Base-by-base conservation (phyloP, 2,329 filamentous ascomycete species). In the Apiospora hydei region DNA sequence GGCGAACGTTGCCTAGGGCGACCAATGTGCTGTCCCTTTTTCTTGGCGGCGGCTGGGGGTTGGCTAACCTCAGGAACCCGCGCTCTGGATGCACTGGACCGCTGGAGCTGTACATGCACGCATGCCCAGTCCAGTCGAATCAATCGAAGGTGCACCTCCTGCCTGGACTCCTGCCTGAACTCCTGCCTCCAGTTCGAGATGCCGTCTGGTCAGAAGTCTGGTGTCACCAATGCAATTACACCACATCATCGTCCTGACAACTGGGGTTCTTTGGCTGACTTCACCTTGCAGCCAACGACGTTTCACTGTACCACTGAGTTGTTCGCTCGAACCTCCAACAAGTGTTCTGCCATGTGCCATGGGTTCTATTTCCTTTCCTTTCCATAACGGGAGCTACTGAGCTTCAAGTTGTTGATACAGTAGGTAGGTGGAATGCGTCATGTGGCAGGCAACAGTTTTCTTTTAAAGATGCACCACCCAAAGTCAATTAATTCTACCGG, bases 401-500 rank as follows among this genome's bases (percentile, higher is more conserved):
- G n/a, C 49, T 57, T 34, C 0, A 57, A 18, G 14, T 30, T 61
- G 11, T 38, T 21, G 53, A 30, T 30, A 30, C n/a, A 30, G 26
- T 30, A 30, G 26, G 34, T 38, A 38, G 34, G 53, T 21, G 4
- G n/a, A 41, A n/a, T 16, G 34, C 34, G n/a, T 41, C 30, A 64
- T 41, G 21, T 41, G 10, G 57, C 6, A 10, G 57, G 57, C 57
- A 41, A 24, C 16, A 3, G 3, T 34, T 18, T 57, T 41, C 4
- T 64, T 64, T 38, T 41, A 5, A 64, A n/a, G 34, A n/a, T 41
- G 57, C 34, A 21, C 57, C 57, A 64, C 41, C 34, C 18, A 64
- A 64, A 64, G 57, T 41, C 34, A 64, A 64, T 64, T 41, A 64
- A 64, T 64, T 64, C 57, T n/a, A n/a, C 18, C 24, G 26, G 53